Percentiles rank a stretch among this genome's conserved stretches.
phyloP scores from a whole-genome alignment of 1,139 yeast genomes.

The Scheffersomyces illinoinensis region DNA sequence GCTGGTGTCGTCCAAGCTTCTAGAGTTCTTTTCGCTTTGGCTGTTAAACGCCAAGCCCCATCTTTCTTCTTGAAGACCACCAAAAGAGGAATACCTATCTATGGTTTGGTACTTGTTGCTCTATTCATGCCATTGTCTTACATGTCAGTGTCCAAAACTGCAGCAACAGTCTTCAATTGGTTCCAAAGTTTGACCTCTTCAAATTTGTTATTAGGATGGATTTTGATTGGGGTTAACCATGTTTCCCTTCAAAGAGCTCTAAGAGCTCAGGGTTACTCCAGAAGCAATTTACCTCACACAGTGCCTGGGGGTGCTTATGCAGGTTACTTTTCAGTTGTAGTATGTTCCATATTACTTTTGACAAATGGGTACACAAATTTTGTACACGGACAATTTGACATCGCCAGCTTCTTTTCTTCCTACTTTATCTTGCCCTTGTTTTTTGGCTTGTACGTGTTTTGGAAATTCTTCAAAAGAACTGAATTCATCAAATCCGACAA shows the following conservation, averaged over 20 bases:
- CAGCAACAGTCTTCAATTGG: conserved; percentile 30
- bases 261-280: conserved; percentile 38
- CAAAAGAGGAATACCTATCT: conserved; percentile 45
- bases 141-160: conserved; percentile 21
- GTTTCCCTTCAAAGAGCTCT: conserved; percentile 34
- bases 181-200: conserved; percentile 28
- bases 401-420: conserved; percentile 35
- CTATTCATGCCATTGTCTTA: conserved; percentile 27
- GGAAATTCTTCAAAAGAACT: conserved; percentile 30
- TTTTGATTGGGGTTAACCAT: conserved; percentile 30
- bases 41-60: conserved; percentile 51
- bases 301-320: conserved; percentile 25
- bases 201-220: conserved; percentile 26
- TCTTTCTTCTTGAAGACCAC: conserved; percentile 40
- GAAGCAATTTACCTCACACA: conserved; percentile 35
- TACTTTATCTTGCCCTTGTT: conserved; percentile 38
- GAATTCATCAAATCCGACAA: conserved; percentile 27
- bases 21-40: conserved; percentile 47
- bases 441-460: conserved; percentile 24
- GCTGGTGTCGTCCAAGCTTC: conserved; percentile 42
- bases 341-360: conserved; percentile 30
- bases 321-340: conserved; percentile 38
- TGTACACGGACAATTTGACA: conserved; percentile 32
- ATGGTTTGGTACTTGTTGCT: conserved; percentile 28
- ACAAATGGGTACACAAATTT: conserved; percentile 44